These are phyloP conservation scores for Rhodotorula toruloides DNA, from an alignment of 768 basidiomycete species.

Conservation along the genomic window DNA sequence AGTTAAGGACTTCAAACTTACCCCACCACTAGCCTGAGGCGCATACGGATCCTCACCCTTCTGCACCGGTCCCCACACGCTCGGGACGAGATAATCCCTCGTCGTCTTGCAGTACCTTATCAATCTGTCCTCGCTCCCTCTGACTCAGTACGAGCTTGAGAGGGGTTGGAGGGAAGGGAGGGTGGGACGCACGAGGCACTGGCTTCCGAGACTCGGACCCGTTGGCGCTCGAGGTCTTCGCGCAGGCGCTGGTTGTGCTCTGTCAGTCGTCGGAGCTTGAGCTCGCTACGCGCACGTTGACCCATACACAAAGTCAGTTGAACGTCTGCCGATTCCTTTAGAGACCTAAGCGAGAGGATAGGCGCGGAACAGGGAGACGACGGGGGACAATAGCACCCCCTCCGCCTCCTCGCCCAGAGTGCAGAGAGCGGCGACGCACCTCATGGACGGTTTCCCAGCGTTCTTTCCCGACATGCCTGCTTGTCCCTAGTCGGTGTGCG, in stretches of 20 bases:
- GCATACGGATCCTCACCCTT: slow-evolving; percentile 90
- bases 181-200: slow-evolving; percentile 64
- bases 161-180: background rate
- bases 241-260: slow-evolving; percentile 88
- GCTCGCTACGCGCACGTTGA: slow-evolving; percentile 54
- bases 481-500: background rate
- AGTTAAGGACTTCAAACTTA: too few species aligned
- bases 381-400: too few species aligned
- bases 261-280: slow-evolving; percentile 84
- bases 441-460: slow-evolving; percentile 35
- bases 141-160: background rate
- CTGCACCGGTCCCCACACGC: slow-evolving; percentile 93
- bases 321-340: too few species aligned
- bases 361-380: too few species aligned
- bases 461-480: slow-evolving; percentile 18
- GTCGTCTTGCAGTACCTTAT: slow-evolving; percentile 92
- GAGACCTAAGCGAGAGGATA: too few species aligned
- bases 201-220: slow-evolving; percentile 86
- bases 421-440: slow-evolving; percentile 15
- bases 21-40: slow-evolving; percentile 51
- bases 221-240: slow-evolving; percentile 83
- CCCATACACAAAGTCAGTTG: too few species aligned
- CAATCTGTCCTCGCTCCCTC: slow-evolving; percentile 56
- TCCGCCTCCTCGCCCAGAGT: too few species aligned
- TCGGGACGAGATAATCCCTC: slow-evolving; percentile 84